Percentiles rank a stretch among this genome's conserved stretches.
Evolutionary conservation across 306 rosid genomes (phyloP).

Genomic region (Trifolium fragiferum): DNA sequence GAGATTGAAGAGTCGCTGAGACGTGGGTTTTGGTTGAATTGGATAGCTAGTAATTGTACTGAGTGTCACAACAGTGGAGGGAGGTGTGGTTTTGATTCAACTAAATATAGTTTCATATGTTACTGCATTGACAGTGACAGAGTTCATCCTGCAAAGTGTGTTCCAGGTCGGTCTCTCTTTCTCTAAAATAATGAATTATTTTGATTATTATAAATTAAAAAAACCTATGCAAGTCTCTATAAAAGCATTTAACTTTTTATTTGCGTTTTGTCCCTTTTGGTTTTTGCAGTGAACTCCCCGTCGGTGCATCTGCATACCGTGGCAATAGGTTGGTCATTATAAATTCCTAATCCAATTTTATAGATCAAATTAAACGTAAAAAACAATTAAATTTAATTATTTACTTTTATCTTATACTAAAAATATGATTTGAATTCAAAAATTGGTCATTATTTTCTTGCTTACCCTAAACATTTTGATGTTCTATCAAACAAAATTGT

Average conservation of each 20-base stretch:
- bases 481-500: not conserved
- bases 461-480: not conserved
- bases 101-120: slow-evolving; percentile 38
- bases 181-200: not conserved
- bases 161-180: slow-evolving; percentile 46
- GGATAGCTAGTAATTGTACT: slow-evolving; percentile 53
- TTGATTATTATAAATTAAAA: no score
- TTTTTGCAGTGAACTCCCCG: no score
- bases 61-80: slow-evolving; percentile 45
- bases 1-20: slow-evolving; percentile 37
- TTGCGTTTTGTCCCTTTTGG: no score
- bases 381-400: no score
- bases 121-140: slow-evolving; percentile 59
- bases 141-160: slow-evolving; percentile 55
- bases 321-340: fast-evolving
- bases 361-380: no score
- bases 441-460: not conserved
- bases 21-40: slow-evolving; percentile 55
- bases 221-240: no score
- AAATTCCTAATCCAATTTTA: no score
- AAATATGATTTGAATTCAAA: not conserved
- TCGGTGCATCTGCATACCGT: no score
- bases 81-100: slow-evolving; percentile 50
- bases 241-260: no score
- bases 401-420: no score